Evolutionary conservation across 2,329 filamentous ascomycete genomes (phyloP), one percentile per base, ranked within the genome.

Genomic region (Albophoma yamanashiensis): DNA sequence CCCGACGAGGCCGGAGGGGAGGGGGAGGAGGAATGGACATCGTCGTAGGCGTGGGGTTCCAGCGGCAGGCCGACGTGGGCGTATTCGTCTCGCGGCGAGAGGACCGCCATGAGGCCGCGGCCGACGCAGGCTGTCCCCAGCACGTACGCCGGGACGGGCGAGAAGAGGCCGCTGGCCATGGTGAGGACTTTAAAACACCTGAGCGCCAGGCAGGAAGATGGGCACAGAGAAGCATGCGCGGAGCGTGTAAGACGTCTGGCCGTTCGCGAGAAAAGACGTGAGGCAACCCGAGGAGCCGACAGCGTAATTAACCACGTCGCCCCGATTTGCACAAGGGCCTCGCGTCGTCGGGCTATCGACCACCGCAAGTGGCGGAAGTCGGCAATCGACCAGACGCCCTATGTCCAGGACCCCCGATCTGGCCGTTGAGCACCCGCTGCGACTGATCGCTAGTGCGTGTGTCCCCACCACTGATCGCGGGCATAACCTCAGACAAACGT

Each of bases 401-500:
- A n/a, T n/a, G n/a, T n/a, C n/a, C n/a, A n/a, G n/a, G n/a, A n/a
- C n/a, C n/a, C 27, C 27, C 27, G 27, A 31, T 31, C 27, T 31
- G 27, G 27, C 27, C 27, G 27, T 31, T 31, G 47, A 20, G 15
- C 47, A 7, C 31, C 25, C 47, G 11, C n/a, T 31, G 27, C 27
- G 27, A 31, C 27, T 31, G 27, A 31, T 5, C 27, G 27, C 27
- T 31, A 31, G 27, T 31, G 27, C n/a, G n/a, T n/a, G n/a, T n/a
- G n/a, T n/a, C 27, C 47, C 45, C 45, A 14, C 47, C 22, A 12
- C 25, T 2, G 43, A 47, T 47, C 9, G 11, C 1, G 5, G 15
- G 47, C 4, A 50, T 58, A 58, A 31, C 47, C 57, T 66, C 65
- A 67, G 62, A 61, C 59, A 62, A 69, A 70, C 69, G 69, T 68